A percentile compares a stretch with the other conserved stretches of the same genome.
Conservation (phyloP, 2,329 filamentous ascomycete genomes). For the Alternaria sp. region DNA sequence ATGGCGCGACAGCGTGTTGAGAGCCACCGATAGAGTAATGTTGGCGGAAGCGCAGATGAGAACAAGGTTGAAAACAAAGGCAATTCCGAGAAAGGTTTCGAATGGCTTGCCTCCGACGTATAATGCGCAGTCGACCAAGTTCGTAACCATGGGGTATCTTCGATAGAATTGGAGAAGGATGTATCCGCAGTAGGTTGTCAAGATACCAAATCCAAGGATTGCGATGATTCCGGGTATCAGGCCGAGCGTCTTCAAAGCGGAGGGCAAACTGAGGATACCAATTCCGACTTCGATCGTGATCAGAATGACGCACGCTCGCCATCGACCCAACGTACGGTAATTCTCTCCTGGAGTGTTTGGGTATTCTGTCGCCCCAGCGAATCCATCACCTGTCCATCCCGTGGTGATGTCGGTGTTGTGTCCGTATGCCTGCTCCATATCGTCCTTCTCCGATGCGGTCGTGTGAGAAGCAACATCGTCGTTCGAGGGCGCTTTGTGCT, state of each 20-base stretch:
- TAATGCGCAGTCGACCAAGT: constrained; percentile 40
- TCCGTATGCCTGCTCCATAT: constrained; percentile 31
- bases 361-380: constrained; percentile 33
- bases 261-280: constrained; percentile 39
- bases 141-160: constrained; percentile 39
- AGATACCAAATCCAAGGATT: constrained; percentile 36
- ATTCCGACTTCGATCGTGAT: constrained; percentile 45
- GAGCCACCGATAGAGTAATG: constrained; percentile 62
- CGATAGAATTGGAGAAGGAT: constrained; percentile 39
- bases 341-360: constrained; percentile 30
- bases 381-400: constrained; percentile 35
- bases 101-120: constrained; percentile 40
- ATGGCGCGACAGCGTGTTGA: constrained; percentile 68
- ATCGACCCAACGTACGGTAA: constrained; percentile 38
- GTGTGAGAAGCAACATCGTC: constrained; percentile 23
- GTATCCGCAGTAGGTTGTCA: constrained; percentile 40
- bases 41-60: constrained; percentile 42
- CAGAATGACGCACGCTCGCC: constrained; percentile 40
- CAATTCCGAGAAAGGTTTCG: constrained; percentile 35
- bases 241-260: constrained; percentile 39
- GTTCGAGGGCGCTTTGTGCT: constrained; percentile 21
- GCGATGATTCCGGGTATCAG: constrained; percentile 43
- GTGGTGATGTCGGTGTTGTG: constrained; percentile 36
- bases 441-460: constrained; percentile 30
- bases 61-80: constrained; percentile 37